phyloP scores from a whole-genome alignment of 208 protist genomes.

The Leishmania guyanensis region DNA sequence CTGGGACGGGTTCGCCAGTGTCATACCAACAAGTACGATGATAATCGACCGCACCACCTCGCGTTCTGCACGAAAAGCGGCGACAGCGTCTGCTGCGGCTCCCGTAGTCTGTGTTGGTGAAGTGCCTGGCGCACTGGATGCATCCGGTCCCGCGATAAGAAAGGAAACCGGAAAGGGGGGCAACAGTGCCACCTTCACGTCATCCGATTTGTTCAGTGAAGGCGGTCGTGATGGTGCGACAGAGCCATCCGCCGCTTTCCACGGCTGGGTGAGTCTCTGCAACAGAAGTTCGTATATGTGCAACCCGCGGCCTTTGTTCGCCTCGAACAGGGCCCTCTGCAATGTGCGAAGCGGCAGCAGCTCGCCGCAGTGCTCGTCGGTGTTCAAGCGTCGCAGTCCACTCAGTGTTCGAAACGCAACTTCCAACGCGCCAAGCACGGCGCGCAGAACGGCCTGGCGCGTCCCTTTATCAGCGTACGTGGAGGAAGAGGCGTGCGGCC shows the following conservation, averaged over 20 bases:
- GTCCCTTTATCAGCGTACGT: not conserved
- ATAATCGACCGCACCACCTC: constrained; percentile 18
- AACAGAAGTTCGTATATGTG: constrained; percentile 28
- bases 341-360: constrained; percentile 31
- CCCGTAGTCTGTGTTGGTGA: not conserved
- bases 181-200: not conserved
- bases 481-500: not conserved
- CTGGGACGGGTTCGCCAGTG: constrained; percentile 27
- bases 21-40: constrained; percentile 25
- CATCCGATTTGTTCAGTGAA: not conserved
- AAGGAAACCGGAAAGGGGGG: constrained; percentile 2
- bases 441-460: constrained; percentile 17
- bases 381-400: not conserved
- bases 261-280: constrained; percentile 21
- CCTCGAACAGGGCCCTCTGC: constrained; percentile 30
- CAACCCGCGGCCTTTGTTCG: constrained; percentile 15
- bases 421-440: constrained; percentile 11
- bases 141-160: not conserved
- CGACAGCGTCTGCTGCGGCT: not conserved
- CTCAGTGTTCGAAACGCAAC: constrained; percentile 15
- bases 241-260: constrained; percentile 3
- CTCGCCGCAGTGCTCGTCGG: constrained; percentile 9
- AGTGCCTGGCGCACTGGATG: not conserved
- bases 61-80: not conserved
- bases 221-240: not conserved